phyloP scores from a whole-genome alignment of 257 asterid species.

The Solanum corneliomulleri region DNA sequence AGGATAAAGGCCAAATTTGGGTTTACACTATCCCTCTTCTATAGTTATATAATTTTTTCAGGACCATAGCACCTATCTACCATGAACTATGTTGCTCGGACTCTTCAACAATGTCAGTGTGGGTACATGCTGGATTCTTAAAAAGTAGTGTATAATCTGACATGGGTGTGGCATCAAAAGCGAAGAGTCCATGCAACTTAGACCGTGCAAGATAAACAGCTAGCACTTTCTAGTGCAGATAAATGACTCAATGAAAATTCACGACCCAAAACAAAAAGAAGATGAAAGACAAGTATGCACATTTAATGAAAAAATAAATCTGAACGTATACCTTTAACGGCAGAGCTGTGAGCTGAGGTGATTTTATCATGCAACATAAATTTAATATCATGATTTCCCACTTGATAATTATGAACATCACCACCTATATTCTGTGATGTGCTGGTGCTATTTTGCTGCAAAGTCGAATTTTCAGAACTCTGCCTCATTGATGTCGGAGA shows the following conservation, averaged over 20 bases:
- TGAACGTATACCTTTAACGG: constrained; percentile 61
- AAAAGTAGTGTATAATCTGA: background rate
- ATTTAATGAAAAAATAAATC: background rate
- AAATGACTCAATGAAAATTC: background rate
- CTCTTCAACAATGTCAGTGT: background rate
- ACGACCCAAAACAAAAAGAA: background rate
- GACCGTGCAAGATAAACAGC: background rate
- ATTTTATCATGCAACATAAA: constrained; percentile 33
- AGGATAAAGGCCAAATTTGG: background rate
- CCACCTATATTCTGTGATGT: constrained; percentile 8
- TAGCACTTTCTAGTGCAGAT: background rate
- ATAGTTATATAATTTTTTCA: background rate
- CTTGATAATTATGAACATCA: constrained; percentile 14
- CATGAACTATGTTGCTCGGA: background rate
- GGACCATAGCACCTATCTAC: background rate
- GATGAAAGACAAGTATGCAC: background rate
- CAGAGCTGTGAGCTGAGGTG: constrained; percentile 83
- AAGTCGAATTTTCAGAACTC: constrained; percentile 8
- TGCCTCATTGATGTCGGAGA: constrained; percentile 15
- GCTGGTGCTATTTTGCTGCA: constrained; percentile 3
- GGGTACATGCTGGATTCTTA: background rate
- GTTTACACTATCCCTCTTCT: background rate
- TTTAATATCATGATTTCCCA: constrained; percentile 36
- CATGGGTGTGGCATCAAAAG: background rate
- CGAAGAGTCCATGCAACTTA: background rate